A percentile compares a stretch with the other conserved stretches of the same genome.
Evolutionary conservation across 164 flowering plant species (phyloP).

Genomic region (Dillenia turbinata): DNA sequence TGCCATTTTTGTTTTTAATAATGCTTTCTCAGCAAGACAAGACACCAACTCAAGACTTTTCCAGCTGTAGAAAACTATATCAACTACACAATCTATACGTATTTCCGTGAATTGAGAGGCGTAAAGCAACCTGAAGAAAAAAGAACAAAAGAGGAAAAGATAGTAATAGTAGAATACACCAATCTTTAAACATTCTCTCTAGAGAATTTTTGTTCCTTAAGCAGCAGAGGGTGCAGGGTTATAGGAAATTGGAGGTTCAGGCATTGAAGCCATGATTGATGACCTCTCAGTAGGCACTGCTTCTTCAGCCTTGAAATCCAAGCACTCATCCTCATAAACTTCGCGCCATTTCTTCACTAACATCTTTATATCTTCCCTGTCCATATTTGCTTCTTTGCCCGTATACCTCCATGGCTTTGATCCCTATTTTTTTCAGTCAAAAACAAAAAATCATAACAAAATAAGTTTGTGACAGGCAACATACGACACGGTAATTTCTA

Average conservation of each 20-base stretch:
- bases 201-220: conserved; percentile 7
- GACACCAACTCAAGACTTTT: no score
- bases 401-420: conserved; percentile 78
- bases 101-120: not conserved
- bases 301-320: conserved; percentile 35
- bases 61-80: no score
- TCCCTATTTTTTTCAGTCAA: conserved; percentile 31
- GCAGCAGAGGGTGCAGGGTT: conserved; percentile 60
- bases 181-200: no score
- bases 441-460: no score
- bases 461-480: no score
- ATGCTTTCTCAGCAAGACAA: no score
- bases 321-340: conserved; percentile 51
- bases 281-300: conserved; percentile 20
- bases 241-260: conserved; percentile 38
- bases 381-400: conserved; percentile 60
- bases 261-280: conserved; percentile 38
- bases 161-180: no score
- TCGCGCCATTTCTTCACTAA: conserved; percentile 66
- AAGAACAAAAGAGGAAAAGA: no score
- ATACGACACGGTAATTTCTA: no score
- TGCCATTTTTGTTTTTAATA: no score
- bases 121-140: no score
- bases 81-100: no score
- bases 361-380: conserved; percentile 62